Evolutionary conservation across 495 filamentous ascomycete species (phyloP).

Genomic region (Cairneyella variabilis): DNA sequence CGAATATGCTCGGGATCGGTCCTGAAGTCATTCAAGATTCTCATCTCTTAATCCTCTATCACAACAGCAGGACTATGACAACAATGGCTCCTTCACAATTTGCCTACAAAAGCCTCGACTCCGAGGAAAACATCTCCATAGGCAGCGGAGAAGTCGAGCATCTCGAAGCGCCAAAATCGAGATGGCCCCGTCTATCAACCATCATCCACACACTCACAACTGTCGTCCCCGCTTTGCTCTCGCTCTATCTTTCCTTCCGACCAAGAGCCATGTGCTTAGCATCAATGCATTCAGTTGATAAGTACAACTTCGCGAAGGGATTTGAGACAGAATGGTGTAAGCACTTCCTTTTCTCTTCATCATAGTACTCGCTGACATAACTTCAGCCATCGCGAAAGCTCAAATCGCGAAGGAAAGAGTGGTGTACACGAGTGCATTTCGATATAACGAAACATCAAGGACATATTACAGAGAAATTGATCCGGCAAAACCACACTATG

Average conservation of each 20-base stretch:
- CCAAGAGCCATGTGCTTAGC: background rate
- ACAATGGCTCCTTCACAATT: background rate
- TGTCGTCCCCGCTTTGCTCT: background rate
- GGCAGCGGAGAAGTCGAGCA: background rate
- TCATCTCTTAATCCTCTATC: no score
- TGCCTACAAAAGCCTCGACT: background rate
- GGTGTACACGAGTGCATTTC: conserved; percentile 11
- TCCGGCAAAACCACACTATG: conserved; percentile 14
- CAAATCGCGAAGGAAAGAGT: conserved; percentile 2
- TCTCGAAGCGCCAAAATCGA: background rate
- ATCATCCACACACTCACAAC: background rate
- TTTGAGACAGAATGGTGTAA: conserved; percentile 10
- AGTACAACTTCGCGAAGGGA: background rate
- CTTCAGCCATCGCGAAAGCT: conserved; percentile 1
- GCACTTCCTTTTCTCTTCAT: background rate
- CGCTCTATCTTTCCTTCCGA: conserved; percentile 1
- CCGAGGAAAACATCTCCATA: background rate
- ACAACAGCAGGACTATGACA: no score
- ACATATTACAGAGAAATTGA: conserved; percentile 12
- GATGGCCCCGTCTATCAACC: conserved; percentile 1
- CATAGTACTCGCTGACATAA: background rate
- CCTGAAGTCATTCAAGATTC: no score
- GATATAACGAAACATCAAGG: conserved; percentile 12
- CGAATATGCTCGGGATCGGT: no score
- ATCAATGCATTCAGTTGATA: background rate